Conservation (phyloP, 2,329 filamentous ascomycete genomes). For the Aquanectria penicillioides region DNA sequence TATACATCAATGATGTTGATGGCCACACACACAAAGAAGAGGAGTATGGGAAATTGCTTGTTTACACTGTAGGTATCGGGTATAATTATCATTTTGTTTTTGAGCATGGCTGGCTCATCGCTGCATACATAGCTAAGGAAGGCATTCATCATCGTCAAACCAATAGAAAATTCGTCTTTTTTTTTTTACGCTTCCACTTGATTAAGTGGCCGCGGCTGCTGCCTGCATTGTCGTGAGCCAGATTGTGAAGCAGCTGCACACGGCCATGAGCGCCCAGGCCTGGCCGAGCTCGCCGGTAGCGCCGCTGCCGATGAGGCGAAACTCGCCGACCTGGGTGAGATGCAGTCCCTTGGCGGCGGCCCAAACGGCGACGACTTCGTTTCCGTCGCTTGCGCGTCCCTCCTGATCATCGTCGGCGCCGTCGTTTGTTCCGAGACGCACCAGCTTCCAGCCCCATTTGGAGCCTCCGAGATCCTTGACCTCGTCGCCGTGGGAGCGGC, state of each 20-base stretch:
- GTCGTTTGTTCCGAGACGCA: neutral
- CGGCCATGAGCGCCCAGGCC: slow-evolving; percentile 26
- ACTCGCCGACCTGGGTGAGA: neutral
- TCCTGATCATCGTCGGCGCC: neutral
- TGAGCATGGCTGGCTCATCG: too few relatives aligned
- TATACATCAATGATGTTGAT: too few relatives aligned
- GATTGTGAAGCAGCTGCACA: slow-evolving; percentile 21
- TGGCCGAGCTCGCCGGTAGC: slow-evolving; percentile 23
- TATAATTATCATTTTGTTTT: too few relatives aligned
- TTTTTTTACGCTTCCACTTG: too few relatives aligned
- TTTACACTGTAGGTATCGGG: too few relatives aligned
- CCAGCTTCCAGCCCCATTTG: slow-evolving; percentile 28
- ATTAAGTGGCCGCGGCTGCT: neutral
- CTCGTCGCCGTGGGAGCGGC: neutral
- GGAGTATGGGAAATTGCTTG: too few relatives aligned
- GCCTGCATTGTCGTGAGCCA: neutral
- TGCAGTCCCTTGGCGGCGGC: slow-evolving; percentile 9
- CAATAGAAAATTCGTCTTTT: neutral
- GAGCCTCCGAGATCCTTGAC: neutral
- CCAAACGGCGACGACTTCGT: slow-evolving; percentile 25
- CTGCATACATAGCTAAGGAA: too few relatives aligned
- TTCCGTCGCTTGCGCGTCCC: slow-evolving; percentile 4
- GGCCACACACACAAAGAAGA: neutral
- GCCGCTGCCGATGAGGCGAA: slow-evolving; percentile 24
- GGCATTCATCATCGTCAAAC: too few relatives aligned